Evolutionary conservation across 1,284 basidiomycete genomes (phyloP).

Genomic region (Schizophyllum commune): DNA sequence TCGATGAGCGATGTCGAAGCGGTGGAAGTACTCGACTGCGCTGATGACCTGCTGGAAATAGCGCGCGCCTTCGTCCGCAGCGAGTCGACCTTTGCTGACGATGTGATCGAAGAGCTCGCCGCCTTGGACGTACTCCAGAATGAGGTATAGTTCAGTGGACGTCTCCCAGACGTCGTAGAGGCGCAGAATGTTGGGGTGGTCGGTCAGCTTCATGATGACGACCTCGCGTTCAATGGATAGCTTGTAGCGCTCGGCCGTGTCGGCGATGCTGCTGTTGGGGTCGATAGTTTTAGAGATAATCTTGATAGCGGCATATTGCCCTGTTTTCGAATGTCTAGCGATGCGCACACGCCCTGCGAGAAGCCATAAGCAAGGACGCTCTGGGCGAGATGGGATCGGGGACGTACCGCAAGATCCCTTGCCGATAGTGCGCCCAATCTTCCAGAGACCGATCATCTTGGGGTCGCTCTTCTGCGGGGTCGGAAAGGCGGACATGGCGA

Average conservation of each 20-base stretch:
- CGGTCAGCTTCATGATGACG: slow-evolving; percentile 98
- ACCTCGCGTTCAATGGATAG: slow-evolving; percentile 94
- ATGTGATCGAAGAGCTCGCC: slow-evolving; percentile 97
- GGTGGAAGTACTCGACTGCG: slow-evolving; percentile 94
- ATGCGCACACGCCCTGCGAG: slow-evolving; percentile 81
- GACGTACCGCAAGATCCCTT: slow-evolving; percentile 74
- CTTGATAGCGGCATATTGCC: slow-evolving; percentile 92
- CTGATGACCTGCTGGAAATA: slow-evolving; percentile 97
- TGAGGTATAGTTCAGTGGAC: slow-evolving; percentile 81
- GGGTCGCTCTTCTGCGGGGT: slow-evolving; percentile 34
- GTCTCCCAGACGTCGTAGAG: slow-evolving; percentile 99
- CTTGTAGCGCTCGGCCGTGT: slow-evolving; percentile 59
- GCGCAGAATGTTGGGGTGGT: slow-evolving; percentile 92
- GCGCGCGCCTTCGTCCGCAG: slow-evolving; percentile 74
- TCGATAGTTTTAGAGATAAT: slow-evolving; percentile 82
- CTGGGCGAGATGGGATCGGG: background rate
- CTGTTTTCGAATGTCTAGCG: slow-evolving; percentile 82
- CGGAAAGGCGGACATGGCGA: background rate
- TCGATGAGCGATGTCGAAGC: slow-evolving; percentile 95
- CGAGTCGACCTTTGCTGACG: slow-evolving; percentile 77
- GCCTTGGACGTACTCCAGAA: slow-evolving; percentile 96
- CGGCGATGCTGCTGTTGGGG: slow-evolving; percentile 57
- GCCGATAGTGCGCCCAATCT: slow-evolving; percentile 89
- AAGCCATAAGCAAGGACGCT: background rate
- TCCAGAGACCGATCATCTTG: slow-evolving; percentile 88